Evolutionary conservation across 2,329 filamentous ascomycete genomes (phyloP).

Genomic region (Cladobotryum protrusum): DNA sequence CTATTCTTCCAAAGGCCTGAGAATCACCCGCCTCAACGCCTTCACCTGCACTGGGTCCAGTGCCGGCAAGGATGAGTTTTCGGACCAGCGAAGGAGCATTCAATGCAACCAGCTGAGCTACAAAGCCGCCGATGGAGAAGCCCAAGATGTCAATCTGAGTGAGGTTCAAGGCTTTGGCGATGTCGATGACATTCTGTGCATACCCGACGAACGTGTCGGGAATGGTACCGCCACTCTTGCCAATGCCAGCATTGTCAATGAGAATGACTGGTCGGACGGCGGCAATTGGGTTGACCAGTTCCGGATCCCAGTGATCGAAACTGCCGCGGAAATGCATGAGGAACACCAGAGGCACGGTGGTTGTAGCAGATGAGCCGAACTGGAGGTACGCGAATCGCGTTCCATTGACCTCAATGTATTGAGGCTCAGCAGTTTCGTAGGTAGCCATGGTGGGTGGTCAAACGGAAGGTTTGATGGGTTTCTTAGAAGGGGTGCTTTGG

Average conservation of each 20-base stretch:
- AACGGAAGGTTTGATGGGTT: too few species aligned
- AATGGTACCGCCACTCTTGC: conserved; percentile 36
- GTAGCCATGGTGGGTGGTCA: not conserved
- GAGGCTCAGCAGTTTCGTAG: conserved; percentile 7
- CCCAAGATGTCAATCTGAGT: conserved; percentile 37
- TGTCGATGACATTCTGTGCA: conserved; percentile 29
- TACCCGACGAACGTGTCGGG: conserved; percentile 25
- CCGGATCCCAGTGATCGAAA: conserved; percentile 35
- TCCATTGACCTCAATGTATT: conserved; percentile 4
- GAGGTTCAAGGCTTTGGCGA: conserved; percentile 29
- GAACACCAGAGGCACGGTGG: not conserved
- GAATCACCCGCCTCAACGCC: conserved; percentile 22
- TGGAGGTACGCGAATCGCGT: conserved; percentile 4
- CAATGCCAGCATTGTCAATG: conserved; percentile 43
- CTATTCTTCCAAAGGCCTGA: conserved; percentile 15
- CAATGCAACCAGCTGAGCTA: conserved; percentile 41
- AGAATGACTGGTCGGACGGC: conserved; percentile 37
- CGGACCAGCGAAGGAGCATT: conserved; percentile 30
- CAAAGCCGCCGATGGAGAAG: conserved; percentile 44
- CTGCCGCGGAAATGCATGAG: not conserved
- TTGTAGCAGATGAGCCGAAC: not conserved
- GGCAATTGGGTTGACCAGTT: conserved; percentile 39
- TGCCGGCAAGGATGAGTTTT: conserved; percentile 39
- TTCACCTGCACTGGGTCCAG: conserved; percentile 32
- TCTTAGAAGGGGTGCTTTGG: too few species aligned